Evolutionary conservation across 2,329 filamentous ascomycete species (phyloP), one percentile per base, ranked within the genome.

Genomic region (Cladophialophora immunda): DNA sequence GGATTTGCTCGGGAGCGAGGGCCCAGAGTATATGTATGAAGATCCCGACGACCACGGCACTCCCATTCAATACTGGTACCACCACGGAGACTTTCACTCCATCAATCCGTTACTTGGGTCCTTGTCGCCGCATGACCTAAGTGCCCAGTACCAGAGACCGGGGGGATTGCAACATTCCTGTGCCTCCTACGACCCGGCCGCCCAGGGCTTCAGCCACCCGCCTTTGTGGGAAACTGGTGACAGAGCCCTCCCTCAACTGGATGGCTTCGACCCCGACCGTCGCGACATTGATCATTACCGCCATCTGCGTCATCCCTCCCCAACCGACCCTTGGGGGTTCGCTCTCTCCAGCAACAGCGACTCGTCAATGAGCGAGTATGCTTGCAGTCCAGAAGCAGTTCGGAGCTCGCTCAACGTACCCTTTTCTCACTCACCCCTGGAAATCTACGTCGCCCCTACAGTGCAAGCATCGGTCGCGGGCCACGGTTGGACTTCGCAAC

Each of bases 291-390:
- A 65, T 15, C 53, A 60, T 15, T 60, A 41, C 50, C 67, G 67
- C 32, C 55, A 62, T 27, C 22, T 62, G 19, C 67, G 69, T 9
- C 65, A 72, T 54, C 45, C 64, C 25, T 72, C 69, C 25, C 70
- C 70, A 3, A 60, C 60, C 55, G 69, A 66, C 22, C 61, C 65
- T 19, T 59, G 30, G 4, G 67, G 65, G 17, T 54, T 61, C n/a
- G 57, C 60, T 22, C 61, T 67, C 17, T 69, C 68, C 30, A 65
- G 68, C 58, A 67, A 64, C 25, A 62, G 47, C 30, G 64, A 63
- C 15, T 68, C 61, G 27, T 65, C 60, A 17, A 27, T 41, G 38
- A 70, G 70, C 45, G 70, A 71, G 34, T 69, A 70, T 63, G 62
- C 58, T 17, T 58, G 62, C 2, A 71, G 66, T 58, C 70, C 70